A percentile compares a stretch with the other conserved stretches of the same genome.
These are phyloP conservation scores for Neurospora sp. DNA, from an alignment of 2,329 filamentous ascomycete genomes.

Conservation along the genomic window DNA sequence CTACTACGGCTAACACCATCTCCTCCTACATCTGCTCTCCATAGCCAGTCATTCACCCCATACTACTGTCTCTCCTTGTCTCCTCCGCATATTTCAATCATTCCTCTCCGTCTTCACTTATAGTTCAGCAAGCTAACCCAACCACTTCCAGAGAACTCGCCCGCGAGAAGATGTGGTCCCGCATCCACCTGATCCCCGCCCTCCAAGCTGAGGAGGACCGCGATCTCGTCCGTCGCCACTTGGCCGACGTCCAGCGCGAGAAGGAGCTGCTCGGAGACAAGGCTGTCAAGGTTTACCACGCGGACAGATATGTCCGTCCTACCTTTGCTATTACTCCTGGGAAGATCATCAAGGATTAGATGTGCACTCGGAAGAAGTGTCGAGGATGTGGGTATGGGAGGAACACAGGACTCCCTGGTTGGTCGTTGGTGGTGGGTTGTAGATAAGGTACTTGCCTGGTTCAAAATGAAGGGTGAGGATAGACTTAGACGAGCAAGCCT, in stretches of 20 bases:
- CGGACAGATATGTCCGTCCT: conserved; percentile 76
- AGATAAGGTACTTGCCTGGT: not conserved
- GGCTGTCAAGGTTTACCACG: conserved; percentile 69
- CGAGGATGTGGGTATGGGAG: not conserved
- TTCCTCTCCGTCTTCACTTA: not conserved
- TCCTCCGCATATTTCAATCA: not conserved
- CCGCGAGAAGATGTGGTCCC: conserved; percentile 96
- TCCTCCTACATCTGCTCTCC: not conserved
- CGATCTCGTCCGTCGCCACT: conserved; percentile 78
- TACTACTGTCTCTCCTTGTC: not conserved
- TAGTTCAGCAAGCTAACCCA: conserved; percentile 2
- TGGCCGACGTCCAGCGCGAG: conserved; percentile 81
- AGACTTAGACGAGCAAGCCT: not conserved
- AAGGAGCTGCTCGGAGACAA: conserved; percentile 80
- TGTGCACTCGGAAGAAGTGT: not conserved
- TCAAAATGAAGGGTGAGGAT: not conserved
- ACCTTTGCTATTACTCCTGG: conserved; percentile 67
- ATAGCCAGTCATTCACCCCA: not conserved
- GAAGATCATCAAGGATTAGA: conserved; percentile 44
- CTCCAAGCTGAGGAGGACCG: conserved; percentile 96
- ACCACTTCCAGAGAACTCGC: conserved; percentile 62
- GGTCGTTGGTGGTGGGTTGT: not conserved
- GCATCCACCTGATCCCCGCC: conserved; percentile 87
- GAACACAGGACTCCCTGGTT: not conserved
- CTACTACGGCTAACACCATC: not conserved